A percentile compares a stretch with the other conserved stretches of the same genome.
These are phyloP conservation scores for Rhizopogon roseolus DNA, from an alignment of 768 basidiomycete genomes.

Conservation along the genomic window DNA sequence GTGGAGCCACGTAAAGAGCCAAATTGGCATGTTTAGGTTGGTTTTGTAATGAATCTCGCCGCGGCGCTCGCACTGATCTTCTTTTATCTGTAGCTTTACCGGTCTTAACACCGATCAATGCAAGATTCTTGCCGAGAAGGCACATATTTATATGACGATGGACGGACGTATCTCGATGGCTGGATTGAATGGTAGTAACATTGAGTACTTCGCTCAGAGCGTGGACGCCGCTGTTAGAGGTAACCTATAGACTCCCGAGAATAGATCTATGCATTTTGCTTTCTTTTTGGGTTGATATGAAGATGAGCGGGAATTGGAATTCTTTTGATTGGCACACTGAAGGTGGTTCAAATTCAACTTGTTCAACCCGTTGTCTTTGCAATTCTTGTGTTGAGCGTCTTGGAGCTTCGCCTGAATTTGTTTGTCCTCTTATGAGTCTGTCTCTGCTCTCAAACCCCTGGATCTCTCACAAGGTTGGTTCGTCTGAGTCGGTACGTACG, in stretches of 20 bases:
- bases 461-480: not conserved
- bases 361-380: constrained; percentile 14
- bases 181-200: constrained; percentile 77
- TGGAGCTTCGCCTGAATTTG: constrained; percentile 20
- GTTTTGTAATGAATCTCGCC: not conserved
- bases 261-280: constrained; percentile 15
- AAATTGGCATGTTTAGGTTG: constrained; percentile 98
- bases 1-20: constrained; percentile 93
- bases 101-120: constrained; percentile 78
- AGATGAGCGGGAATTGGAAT: not conserved
- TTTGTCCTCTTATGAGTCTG: constrained; percentile 7
- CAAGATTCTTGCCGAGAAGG: constrained; percentile 78
- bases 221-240: constrained; percentile 82
- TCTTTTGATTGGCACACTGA: constrained; percentile 1
- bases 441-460: not conserved
- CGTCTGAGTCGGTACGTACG: not conserved
- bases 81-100: constrained; percentile 58
- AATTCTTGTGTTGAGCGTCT: constrained; percentile 12
- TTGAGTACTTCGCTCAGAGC: constrained; percentile 86
- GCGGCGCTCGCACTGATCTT: constrained; percentile 1
- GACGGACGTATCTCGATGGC: constrained; percentile 95
- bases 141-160: constrained; percentile 91
- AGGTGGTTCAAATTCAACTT: not conserved
- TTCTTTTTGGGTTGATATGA: too few species aligned
- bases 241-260: constrained; percentile 44